Percentiles rank a stretch among this genome's conserved stretches.
phyloP scores from a whole-genome alignment of 495 filamentous ascomycete species.

The Aspergillus bertholletiae region DNA sequence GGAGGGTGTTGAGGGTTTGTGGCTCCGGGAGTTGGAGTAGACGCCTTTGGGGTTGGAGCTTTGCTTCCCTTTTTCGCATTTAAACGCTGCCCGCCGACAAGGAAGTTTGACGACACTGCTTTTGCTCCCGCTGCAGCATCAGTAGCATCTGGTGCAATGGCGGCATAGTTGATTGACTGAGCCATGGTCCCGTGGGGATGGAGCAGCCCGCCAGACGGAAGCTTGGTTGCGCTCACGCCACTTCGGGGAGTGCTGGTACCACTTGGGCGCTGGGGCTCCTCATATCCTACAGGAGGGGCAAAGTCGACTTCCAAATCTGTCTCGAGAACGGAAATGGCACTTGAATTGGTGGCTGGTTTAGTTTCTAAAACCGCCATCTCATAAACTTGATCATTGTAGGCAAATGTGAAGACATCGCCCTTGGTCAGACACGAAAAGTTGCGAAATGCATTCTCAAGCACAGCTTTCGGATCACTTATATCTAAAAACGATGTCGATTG shows the following conservation, averaged over 20 bases:
- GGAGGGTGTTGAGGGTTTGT: conserved; percentile 52
- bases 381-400: conserved; percentile 90
- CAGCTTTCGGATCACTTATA: conserved; percentile 96
- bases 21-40: conserved; percentile 70
- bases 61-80: conserved; percentile 77
- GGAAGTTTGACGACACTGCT: conserved; percentile 74
- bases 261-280: conserved; percentile 65
- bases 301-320: conserved; percentile 96
- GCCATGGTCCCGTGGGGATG: conserved; percentile 92
- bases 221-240: conserved; percentile 45
- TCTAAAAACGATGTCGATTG: conserved; percentile 90
- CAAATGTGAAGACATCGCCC: conserved; percentile 90
- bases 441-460: conserved; percentile 91
- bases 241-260: conserved; percentile 68
- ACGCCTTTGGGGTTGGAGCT: conserved; percentile 72
- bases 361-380: conserved; percentile 90
- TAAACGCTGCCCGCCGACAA: conserved; percentile 69
- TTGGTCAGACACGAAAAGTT: conserved; percentile 91
- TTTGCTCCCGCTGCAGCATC: conserved; percentile 57
- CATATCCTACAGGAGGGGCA: conserved; percentile 87
- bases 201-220: conserved; percentile 67
- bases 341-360: conserved; percentile 73
- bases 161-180: conserved; percentile 90
- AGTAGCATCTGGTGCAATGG: conserved; percentile 79
- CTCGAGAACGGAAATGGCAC: conserved; percentile 85